Evolutionary conservation across 139 green algal genomes (phyloP).

Genomic region (Tetradesmus obliquus): DNA sequence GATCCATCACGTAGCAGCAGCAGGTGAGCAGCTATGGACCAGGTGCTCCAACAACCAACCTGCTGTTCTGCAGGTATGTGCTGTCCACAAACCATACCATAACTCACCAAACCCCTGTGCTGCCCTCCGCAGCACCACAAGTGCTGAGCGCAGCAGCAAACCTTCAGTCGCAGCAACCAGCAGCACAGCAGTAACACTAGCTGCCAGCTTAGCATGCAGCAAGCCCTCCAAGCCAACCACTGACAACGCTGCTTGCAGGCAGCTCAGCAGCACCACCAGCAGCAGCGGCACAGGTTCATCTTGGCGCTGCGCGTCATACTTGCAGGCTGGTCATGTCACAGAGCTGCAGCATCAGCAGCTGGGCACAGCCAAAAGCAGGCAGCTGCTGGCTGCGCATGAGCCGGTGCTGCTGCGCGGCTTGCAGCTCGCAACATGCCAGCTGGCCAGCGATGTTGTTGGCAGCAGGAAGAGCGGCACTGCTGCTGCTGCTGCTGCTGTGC

Average conservation of each 20-base stretch:
- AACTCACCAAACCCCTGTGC: not conserved
- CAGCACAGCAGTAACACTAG: not conserved
- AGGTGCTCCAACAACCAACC: not conserved
- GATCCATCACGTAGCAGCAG: not conserved
- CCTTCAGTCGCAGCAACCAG: not conserved
- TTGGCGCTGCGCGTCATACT: conserved; percentile 25
- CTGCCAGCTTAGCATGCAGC: not conserved
- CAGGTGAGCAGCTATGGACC: not conserved
- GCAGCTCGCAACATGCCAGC: not conserved
- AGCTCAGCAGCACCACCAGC: not conserved
- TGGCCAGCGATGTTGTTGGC: not conserved
- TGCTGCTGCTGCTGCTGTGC: not conserved
- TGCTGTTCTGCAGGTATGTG: not conserved
- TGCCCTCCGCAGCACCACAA: not conserved
- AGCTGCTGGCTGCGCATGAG: not conserved
- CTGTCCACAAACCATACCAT: not conserved
- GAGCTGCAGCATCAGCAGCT: not conserved
- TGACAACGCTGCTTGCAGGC: not conserved
- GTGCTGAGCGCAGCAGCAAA: not conserved
- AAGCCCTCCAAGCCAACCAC: not conserved
- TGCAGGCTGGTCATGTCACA: not conserved
- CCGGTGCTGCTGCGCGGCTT: not conserved
- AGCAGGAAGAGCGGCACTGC: not conserved
- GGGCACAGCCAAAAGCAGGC: not conserved
- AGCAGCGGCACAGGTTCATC: not conserved